A percentile compares a stretch with the other conserved stretches of the same genome.
These are phyloP conservation scores for Volvariella surrecta DNA, from an alignment of 1,284 basidiomycete genomes.

Conservation along the genomic window DNA sequence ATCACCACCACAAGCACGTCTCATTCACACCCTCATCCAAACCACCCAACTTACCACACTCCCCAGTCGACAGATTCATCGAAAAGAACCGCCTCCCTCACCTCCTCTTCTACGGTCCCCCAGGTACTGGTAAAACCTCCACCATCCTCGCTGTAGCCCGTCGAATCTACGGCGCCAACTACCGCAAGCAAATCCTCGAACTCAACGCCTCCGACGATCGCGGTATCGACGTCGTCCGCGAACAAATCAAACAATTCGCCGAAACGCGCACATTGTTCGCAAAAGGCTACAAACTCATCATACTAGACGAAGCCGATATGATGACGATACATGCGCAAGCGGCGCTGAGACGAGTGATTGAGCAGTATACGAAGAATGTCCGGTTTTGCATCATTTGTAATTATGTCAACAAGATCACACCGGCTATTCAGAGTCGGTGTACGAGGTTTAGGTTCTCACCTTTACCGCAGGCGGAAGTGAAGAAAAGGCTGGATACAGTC, in stretches of 20 bases:
- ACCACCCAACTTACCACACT: constrained; percentile 1
- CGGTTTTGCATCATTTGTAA: constrained; percentile 99
- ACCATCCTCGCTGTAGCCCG: constrained; percentile 96
- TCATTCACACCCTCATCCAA: not conserved
- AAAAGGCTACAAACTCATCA: constrained; percentile 95
- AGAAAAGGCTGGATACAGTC: constrained; percentile 74
- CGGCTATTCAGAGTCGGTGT: constrained; percentile 97
- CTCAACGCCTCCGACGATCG: constrained; percentile 97
- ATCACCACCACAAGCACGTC: constrained; percentile 84
- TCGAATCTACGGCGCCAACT: constrained; percentile 81
- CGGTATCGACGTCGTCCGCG: constrained; percentile 96
- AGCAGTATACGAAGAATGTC: constrained; percentile 98
- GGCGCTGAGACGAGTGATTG: constrained; percentile 93
- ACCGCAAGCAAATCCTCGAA: constrained; percentile 90
- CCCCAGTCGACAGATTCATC: constrained; percentile 90
- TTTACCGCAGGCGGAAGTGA: constrained; percentile 79
- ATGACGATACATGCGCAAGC: constrained; percentile 99
- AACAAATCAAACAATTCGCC: constrained; percentile 98
- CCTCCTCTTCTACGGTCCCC: constrained; percentile 95
- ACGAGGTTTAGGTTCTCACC: constrained; percentile 98
- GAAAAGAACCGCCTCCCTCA: constrained; percentile 93
- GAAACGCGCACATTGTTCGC: constrained; percentile 90
- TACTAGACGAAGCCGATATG: constrained; percentile 99
- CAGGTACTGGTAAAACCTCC: constrained; percentile 96
- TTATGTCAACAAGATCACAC: constrained; percentile 99